Conservation (phyloP, 257 asterid genomes). For the Jasminum sambac region DNA sequence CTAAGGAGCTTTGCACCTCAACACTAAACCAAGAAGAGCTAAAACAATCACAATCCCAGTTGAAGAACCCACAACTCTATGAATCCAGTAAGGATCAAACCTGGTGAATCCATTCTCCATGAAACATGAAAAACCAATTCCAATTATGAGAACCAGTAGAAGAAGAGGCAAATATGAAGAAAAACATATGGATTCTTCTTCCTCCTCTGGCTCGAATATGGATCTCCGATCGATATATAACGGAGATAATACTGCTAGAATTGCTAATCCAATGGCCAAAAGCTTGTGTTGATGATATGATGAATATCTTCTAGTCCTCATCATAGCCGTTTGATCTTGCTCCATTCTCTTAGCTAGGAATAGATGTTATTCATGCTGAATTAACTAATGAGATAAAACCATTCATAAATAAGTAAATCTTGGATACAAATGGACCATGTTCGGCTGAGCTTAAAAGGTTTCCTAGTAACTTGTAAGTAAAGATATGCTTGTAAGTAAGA, state of each 20-base stretch:
- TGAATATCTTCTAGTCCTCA: conserved; percentile 21
- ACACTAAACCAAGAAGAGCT: conserved; percentile 39
- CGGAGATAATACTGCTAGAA: conserved; percentile 45
- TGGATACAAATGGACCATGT: background rate
- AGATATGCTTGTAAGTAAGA: background rate
- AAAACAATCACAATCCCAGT: conserved; percentile 44
- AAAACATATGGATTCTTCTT: conserved; percentile 27
- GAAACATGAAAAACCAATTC: conserved; percentile 35
- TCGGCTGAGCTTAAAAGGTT: background rate
- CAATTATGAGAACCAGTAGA: conserved; percentile 34
- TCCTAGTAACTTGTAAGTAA: background rate
- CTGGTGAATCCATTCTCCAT: conserved; percentile 31
- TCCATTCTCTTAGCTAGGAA: background rate
- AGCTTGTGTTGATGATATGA: conserved; percentile 36
- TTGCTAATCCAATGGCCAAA: conserved; percentile 37
- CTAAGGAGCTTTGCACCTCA: conserved; percentile 34
- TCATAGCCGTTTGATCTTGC: conserved; percentile 1
- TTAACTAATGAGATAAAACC: background rate
- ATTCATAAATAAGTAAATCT: background rate
- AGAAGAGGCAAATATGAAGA: conserved; percentile 38
- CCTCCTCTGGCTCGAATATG: conserved; percentile 31
- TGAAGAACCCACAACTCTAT: conserved; percentile 52
- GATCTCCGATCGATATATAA: conserved; percentile 36
- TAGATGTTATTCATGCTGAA: background rate
- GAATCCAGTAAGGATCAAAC: conserved; percentile 51